Percentiles rank a stretch among this genome's conserved stretches.
These are phyloP conservation scores for Cryptosporidium baileyi DNA, from an alignment of 169 alveolate genomes.

Conservation along the genomic window DNA sequence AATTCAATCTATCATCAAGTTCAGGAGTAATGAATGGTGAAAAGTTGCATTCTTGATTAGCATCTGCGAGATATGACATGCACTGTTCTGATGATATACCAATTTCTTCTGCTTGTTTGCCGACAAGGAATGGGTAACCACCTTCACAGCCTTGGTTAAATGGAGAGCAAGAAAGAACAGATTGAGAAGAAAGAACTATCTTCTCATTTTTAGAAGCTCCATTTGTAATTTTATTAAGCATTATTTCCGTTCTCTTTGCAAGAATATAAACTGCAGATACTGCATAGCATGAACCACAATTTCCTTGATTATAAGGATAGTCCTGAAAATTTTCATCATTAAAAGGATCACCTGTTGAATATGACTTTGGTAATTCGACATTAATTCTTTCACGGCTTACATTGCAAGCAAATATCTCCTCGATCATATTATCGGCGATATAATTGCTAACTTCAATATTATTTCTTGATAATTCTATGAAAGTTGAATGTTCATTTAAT, in stretches of 20 bases:
- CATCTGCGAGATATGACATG: slow-evolving; percentile 61
- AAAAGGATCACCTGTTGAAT: slow-evolving; percentile 84
- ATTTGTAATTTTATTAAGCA: slow-evolving; percentile 75
- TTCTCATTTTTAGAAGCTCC: slow-evolving; percentile 69
- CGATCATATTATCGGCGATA: not conserved
- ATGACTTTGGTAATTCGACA: slow-evolving; percentile 71
- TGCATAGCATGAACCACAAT: slow-evolving; percentile 96
- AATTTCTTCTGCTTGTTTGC: slow-evolving; percentile 83
- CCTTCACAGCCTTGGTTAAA: slow-evolving; percentile 90
- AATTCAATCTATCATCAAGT: not conserved
- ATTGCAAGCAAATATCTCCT: slow-evolving; percentile 46
- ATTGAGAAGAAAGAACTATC: slow-evolving; percentile 75
- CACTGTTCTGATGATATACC: slow-evolving; percentile 79
- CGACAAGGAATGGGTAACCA: slow-evolving; percentile 89
- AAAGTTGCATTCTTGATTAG: slow-evolving; percentile 65
- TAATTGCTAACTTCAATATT: not conserved
- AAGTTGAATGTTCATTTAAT: not conserved
- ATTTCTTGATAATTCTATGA: slow-evolving; percentile 23
- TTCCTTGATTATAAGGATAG: slow-evolving; percentile 78
- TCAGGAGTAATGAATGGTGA: slow-evolving; percentile 9
- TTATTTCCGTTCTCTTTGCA: slow-evolving; percentile 85
- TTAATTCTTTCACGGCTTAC: not conserved
- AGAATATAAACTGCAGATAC: slow-evolving; percentile 83
- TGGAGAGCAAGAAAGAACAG: slow-evolving; percentile 80
- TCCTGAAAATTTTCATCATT: slow-evolving; percentile 34